phyloP scores from a whole-genome alignment of 2,329 filamentous ascomycete genomes.

The Alternaria gansuensis region DNA sequence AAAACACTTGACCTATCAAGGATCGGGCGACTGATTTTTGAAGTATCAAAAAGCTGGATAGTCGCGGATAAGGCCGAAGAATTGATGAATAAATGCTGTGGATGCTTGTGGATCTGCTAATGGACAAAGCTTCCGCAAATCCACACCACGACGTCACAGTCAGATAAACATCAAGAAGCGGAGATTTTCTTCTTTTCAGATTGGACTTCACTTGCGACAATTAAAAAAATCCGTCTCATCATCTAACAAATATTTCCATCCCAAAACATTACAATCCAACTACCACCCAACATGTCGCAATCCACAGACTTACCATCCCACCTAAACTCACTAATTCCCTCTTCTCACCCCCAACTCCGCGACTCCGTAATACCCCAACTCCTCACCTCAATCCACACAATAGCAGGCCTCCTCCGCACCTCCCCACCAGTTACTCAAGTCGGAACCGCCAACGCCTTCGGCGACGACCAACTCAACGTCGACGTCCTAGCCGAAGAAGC shows the following conservation, averaged over 20 bases:
- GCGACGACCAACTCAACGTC: conserved; percentile 66
- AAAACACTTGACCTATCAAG: not conserved
- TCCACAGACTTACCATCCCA: conserved; percentile 12
- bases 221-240: not conserved
- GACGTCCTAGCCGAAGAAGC: conserved; percentile 66
- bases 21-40: not conserved
- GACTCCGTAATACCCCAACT: conserved; percentile 28
- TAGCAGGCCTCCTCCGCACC: conserved; percentile 27
- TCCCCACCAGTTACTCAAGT: conserved; percentile 33
- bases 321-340: conserved; percentile 13
- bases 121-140: conserved; percentile 5
- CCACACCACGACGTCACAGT: conserved; percentile 23
- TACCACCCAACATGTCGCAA: conserved; percentile 9
- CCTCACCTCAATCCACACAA: conserved; percentile 27
- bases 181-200: conserved; percentile 7
- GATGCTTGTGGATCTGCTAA: conserved; percentile 12
- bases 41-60: not conserved
- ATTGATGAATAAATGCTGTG: not conserved
- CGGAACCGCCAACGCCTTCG: conserved; percentile 62
- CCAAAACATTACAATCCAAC: not conserved
- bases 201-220: not conserved
- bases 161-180: conserved; percentile 7
- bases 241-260: not conserved
- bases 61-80: not conserved
- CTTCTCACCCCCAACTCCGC: conserved; percentile 16